Evolutionary conservation across 2,329 filamentous ascomycete genomes (phyloP), one percentile per base, ranked within the genome.

Genomic region (Tricladium varicosporioides): DNA sequence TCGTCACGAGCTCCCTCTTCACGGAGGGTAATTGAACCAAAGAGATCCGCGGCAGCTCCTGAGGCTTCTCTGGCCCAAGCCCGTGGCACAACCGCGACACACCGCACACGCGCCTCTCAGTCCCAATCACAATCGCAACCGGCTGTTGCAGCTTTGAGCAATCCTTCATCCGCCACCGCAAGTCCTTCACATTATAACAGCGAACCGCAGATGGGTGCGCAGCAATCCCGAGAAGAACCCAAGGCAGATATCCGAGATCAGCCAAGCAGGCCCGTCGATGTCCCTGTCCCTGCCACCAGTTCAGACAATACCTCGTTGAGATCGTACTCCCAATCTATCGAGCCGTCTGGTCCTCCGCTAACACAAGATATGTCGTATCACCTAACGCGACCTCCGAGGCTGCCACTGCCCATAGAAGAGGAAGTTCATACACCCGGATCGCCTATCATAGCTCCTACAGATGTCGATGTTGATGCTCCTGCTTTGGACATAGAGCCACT

Each of bases 371-470:
- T 86, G 76, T 79, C 80, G 45, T 87, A 86, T 67, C 74, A 73
- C 83, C 67, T 86, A 63, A 78, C 80, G 57, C 82, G 88, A n/a
- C 93, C 93, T 47, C 93, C 93, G 51, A 88, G 93, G 59, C 79
- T 97, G 67, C 93, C 93, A 57, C 83, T 97, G 58, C 92, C 93
- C 54, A 97, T 97, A 67, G 92, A 95, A 67, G 91, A 97, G 77
- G 92, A 96, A 71, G 82, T 89, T 13, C 87, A 94, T 66, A 91
- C 89, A 1, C 93, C 93, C 1, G 92, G 92, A 22, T 97, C 92
- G 46, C 93, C 93, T 53, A 93, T 96, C 62, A 83, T 93, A 60
- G 85, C 88, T 5, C 83, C 91, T 1, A 80, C 86, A 27, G 87
- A 91, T 70, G 72, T 64, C 13, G 56, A 65, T 32, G 51, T 27